Base-by-base conservation (phyloP, 2,329 filamentous ascomycete species). In the Zymoseptoria brevis region DNA sequence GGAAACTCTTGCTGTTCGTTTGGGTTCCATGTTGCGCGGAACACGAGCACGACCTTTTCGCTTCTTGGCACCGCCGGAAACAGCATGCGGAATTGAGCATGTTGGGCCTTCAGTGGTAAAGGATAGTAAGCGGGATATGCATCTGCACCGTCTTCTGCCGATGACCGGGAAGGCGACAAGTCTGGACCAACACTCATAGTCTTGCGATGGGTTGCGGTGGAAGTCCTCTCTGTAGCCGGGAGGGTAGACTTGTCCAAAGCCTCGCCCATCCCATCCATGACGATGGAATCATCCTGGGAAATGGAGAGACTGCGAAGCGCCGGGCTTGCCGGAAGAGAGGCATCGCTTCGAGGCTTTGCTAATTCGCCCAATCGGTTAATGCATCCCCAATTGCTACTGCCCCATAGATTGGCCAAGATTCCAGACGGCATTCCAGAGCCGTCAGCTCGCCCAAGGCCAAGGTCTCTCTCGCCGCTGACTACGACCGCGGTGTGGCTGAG, bases 371-470 rank as follows among this genome's bases (percentile, higher is more conserved):
- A 72, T 35, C 81, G 79, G 64, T 87, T 87, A 60, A 88, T 75
- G 63, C 83, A 83, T 13, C 84, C 84, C 89, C 91, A 96, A 53
- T 91, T 87, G 58, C 85, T 88, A 68, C 87, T 95, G 54, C 93
- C 93, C 93, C 93, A 97, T 58, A 95, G 83, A 71, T 97, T 97
- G 30, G 92, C 92, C 78, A 96, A 84, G 62, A 96, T 85, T 13
- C 90, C 90, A 54, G 88, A 89, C 1, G 92, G 90, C 75, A 96
- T 84, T 50, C 87, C 84, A n/a, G 81, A 81, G 53, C 79, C 83
- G 66, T 85, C 82, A 60, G 77, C 78, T n/a, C 85, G 85, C 24
- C 66, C 64, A 19, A 85, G 74, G 2, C 81, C 82, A 58, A 90
- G 79, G 1, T 85, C 84, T 61, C 87, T 83, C 69, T 96, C 91